A percentile compares a stretch with the other conserved stretches of the same genome.
Conservation (phyloP, 2,329 filamentous ascomycete species). For the Aspergillus awamori region DNA sequence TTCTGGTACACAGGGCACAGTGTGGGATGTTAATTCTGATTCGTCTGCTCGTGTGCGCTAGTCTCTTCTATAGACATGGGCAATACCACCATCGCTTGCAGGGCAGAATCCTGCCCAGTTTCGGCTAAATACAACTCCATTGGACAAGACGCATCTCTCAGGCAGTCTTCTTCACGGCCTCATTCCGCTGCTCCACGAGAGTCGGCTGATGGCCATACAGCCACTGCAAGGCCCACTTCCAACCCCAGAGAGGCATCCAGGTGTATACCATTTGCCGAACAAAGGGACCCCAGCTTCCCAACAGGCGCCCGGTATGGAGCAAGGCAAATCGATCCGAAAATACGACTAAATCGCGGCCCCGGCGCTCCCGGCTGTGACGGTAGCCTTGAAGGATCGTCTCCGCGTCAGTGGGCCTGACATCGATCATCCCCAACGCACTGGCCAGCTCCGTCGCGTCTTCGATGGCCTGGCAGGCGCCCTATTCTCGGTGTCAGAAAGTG, state of each 20-base stretch:
- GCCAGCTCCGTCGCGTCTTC: neutral
- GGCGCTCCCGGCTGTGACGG: neutral
- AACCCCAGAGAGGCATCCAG: neutral
- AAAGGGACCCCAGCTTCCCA: neutral
- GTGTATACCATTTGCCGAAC: neutral
- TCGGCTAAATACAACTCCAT: no score
- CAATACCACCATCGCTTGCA: no score
- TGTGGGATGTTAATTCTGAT: no score
- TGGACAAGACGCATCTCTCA: no score
- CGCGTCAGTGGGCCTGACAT: neutral
- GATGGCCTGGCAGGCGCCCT: neutral
- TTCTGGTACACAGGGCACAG: no score
- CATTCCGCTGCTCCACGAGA: no score
- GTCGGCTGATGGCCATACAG: neutral
- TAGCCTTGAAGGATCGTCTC: neutral
- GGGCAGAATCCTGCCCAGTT: no score
- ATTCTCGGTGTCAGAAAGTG: no score
- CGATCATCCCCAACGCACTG: neutral
- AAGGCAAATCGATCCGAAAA: neutral
- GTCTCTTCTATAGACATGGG: no score
- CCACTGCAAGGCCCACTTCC: neutral
- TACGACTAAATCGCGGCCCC: neutral
- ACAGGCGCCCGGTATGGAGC: neutral
- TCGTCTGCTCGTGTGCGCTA: no score
- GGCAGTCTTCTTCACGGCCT: no score